Evolutionary conservation across 441 rosid genomes (phyloP).

Genomic region (Gossypium lobatum): DNA sequence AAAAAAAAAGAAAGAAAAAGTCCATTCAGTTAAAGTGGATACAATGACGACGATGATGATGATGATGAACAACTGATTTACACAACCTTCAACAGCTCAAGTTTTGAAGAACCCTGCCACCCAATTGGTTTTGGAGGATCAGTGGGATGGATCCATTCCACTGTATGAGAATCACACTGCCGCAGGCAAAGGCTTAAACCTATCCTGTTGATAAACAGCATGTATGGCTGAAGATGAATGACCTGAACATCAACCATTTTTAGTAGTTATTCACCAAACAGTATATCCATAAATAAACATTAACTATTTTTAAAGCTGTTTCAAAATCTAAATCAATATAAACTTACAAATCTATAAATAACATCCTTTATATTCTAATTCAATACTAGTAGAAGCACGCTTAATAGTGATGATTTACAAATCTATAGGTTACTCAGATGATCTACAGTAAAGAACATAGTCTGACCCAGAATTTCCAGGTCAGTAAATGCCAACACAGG

Average conservation of each 20-base stretch:
- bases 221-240: constrained; percentile 87
- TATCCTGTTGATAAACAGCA: constrained; percentile 76
- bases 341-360: too few species aligned
- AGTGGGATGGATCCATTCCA: constrained; percentile 82
- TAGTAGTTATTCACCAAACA: constrained; percentile 8
- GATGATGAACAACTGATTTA: background rate
- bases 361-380: background rate
- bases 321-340: constrained; percentile 1
- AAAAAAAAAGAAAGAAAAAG: background rate
- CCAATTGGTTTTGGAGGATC: constrained; percentile 78
- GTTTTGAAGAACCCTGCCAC: constrained; percentile 68
- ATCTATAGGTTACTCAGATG: background rate
- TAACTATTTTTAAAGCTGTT: background rate
- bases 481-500: background rate
- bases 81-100: constrained; percentile 60
- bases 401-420: background rate
- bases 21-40: constrained; percentile 10
- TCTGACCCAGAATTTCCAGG: background rate
- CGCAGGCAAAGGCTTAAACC: constrained; percentile 76
- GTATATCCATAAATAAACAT: constrained; percentile 12
- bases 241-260: constrained; percentile 53
- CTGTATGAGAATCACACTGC: constrained; percentile 77
- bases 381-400: background rate
- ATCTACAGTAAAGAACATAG: background rate
- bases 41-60: too few species aligned